A percentile compares a stretch with the other conserved stretches of the same genome.
Conservation (phyloP, 768 basidiomycete species). For the Pisolithus microcarpus region DNA sequence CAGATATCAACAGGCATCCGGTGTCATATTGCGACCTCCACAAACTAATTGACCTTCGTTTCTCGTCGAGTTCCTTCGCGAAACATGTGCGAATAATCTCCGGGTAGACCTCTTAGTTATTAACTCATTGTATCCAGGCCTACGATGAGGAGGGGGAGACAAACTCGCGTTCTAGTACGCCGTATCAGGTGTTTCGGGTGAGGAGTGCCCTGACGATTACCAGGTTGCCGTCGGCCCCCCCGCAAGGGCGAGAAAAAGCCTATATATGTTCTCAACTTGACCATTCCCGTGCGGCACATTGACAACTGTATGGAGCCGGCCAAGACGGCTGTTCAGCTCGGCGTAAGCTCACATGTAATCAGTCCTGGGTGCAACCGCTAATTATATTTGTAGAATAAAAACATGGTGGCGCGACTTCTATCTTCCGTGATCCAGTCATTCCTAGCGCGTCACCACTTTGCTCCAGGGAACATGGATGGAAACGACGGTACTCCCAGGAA, state of each 20-base stretch:
- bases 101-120: slow-evolving; percentile 1
- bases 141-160: slow-evolving; percentile 58
- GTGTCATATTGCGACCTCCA: slow-evolving; percentile 62
- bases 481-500: slow-evolving; percentile 39
- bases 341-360: slow-evolving; percentile 37
- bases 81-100: slow-evolving; percentile 47
- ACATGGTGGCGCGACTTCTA: slow-evolving; percentile 49
- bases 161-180: slow-evolving; percentile 18
- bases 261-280: slow-evolving; percentile 76
- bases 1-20: slow-evolving; percentile 78
- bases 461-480: slow-evolving; percentile 15
- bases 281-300: slow-evolving; percentile 54
- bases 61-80: slow-evolving; percentile 63
- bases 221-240: slow-evolving; percentile 64
- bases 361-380: slow-evolving; percentile 9
- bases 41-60: slow-evolving; percentile 56
- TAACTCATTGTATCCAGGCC: slow-evolving; percentile 37
- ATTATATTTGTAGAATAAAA: slow-evolving; percentile 43
- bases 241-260: slow-evolving; percentile 73
- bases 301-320: slow-evolving; percentile 80
- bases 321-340: slow-evolving; percentile 60
- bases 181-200: slow-evolving; percentile 1
- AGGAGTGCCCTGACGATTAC: slow-evolving; percentile 10
- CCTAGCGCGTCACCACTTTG: slow-evolving; percentile 57
- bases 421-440: slow-evolving; percentile 54